Evolutionary conservation across 2,329 filamentous ascomycete species (phyloP).

Genomic region (Colletotrichum sp.): DNA sequence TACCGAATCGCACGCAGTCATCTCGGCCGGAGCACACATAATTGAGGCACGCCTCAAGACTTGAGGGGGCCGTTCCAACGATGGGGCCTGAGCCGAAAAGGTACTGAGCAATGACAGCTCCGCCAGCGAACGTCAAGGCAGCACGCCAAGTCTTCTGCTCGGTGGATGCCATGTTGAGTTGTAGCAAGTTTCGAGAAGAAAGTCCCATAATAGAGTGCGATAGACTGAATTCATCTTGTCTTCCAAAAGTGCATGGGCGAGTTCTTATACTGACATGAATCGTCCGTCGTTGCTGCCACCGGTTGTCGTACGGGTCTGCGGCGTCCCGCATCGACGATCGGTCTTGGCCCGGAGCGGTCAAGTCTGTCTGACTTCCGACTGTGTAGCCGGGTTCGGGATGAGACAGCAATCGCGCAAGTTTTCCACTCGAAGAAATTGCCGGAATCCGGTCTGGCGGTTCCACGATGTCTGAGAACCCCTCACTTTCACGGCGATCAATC

Average conservation of each 20-base stretch:
- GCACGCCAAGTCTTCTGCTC: not conserved
- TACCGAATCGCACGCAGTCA: constrained; percentile 47
- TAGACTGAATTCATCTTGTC: not conserved
- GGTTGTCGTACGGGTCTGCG: not conserved
- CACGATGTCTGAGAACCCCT: not conserved
- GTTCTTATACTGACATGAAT: not conserved
- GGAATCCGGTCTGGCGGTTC: not conserved
- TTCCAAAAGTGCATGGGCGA: not conserved
- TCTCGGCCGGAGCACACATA: constrained; percentile 46
- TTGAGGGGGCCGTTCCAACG: not conserved
- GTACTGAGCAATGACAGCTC: not conserved
- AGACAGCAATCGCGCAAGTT: not conserved
- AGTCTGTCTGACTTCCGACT: not conserved
- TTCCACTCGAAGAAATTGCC: not conserved
- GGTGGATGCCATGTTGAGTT: not conserved
- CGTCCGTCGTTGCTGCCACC: not conserved
- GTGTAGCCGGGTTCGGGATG: not conserved
- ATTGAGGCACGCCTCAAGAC: constrained; percentile 48
- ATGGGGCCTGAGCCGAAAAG: not conserved
- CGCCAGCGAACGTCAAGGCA: not conserved
- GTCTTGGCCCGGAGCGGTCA: not conserved
- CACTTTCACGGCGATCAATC: not conserved
- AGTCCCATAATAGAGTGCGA: not conserved
- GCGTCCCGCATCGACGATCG: not conserved
- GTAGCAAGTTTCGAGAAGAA: not conserved